Conservation (phyloP, 192 early-diverging fungal species). For the Coemansia sp. region DNA sequence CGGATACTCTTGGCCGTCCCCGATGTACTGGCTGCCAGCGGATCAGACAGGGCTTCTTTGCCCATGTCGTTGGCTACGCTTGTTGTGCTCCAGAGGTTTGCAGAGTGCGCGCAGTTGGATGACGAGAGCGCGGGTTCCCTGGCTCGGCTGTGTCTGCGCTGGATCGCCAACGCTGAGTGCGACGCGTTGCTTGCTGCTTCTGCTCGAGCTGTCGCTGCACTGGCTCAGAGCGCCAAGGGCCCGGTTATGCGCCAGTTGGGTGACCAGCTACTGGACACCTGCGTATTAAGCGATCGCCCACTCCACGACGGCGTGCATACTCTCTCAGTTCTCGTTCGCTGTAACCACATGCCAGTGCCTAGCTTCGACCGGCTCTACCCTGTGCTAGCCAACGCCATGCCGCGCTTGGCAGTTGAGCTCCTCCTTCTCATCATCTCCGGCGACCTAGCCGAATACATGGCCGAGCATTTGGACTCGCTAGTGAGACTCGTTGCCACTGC, state of each 20-base stretch:
- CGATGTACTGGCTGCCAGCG: neutral
- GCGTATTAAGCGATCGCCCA: slow-evolving; percentile 34
- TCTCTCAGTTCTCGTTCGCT: slow-evolving; percentile 18
- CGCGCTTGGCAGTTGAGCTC: slow-evolving; percentile 19
- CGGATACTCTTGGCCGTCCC: slow-evolving; percentile 14
- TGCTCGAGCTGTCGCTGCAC: slow-evolving; percentile 6
- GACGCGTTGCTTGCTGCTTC: slow-evolving; percentile 18
- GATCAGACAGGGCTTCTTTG: neutral
- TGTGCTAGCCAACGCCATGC: slow-evolving; percentile 28
- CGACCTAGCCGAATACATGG: neutral
- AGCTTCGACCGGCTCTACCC: slow-evolving; percentile 18
- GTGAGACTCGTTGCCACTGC: slow-evolving; percentile 21
- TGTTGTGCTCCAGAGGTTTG: slow-evolving; percentile 18
- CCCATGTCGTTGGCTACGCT: slow-evolving; percentile 22
- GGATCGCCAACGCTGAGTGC: slow-evolving; percentile 13
- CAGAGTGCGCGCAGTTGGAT: slow-evolving; percentile 18
- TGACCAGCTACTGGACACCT: slow-evolving; percentile 19
- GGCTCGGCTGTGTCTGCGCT: slow-evolving; percentile 24
- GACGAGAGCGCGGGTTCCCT: slow-evolving; percentile 21
- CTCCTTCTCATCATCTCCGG: slow-evolving; percentile 26
- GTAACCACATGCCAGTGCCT: slow-evolving; percentile 16
- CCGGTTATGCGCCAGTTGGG: slow-evolving; percentile 30
- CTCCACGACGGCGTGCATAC: slow-evolving; percentile 28
- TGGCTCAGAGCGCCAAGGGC: slow-evolving; percentile 13
- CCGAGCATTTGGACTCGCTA: slow-evolving; percentile 10